Conservation (phyloP, 2,329 filamentous ascomycete species). For the Pseudogymnoascus sp. region DNA sequence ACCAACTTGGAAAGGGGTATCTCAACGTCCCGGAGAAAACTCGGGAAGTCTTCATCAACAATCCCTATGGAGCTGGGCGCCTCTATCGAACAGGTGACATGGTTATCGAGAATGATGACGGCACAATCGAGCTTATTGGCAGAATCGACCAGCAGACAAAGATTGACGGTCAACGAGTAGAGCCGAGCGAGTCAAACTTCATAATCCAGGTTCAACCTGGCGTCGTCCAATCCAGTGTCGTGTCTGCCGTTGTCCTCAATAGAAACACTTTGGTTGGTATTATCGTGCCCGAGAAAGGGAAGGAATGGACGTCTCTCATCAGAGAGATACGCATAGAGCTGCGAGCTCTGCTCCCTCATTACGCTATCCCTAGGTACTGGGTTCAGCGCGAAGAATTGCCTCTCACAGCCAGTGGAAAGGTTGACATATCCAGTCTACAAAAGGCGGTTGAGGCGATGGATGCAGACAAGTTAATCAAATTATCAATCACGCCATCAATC, state of each 20-base stretch:
- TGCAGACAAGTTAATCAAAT: background rate
- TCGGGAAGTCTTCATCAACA: slow-evolving; percentile 46
- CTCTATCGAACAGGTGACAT: slow-evolving; percentile 54
- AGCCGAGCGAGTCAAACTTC: slow-evolving; percentile 51
- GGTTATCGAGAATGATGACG: slow-evolving; percentile 46
- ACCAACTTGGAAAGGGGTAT: slow-evolving; percentile 53
- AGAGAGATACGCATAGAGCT: background rate
- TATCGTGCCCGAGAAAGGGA: background rate
- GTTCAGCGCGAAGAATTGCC: slow-evolving; percentile 4
- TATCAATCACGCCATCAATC: background rate
- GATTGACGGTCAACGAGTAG: slow-evolving; percentile 54
- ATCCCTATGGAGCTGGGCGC: slow-evolving; percentile 44
- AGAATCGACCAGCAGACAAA: slow-evolving; percentile 59
- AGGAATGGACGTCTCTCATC: background rate
- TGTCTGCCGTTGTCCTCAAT: background rate
- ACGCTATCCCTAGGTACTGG: slow-evolving; percentile 10
- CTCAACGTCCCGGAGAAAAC: slow-evolving; percentile 52
- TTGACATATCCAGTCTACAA: slow-evolving; percentile 8
- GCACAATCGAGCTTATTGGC: slow-evolving; percentile 53
- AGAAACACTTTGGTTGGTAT: slow-evolving; percentile 1
- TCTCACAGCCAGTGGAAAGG: slow-evolving; percentile 7
- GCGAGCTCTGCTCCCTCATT: slow-evolving; percentile 3
- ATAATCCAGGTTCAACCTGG: slow-evolving; percentile 2
- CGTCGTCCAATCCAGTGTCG: background rate
- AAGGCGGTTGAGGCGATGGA: background rate